phyloP scores from a whole-genome alignment of 768 basidiomycete species.

The Termitomyces sp. region DNA sequence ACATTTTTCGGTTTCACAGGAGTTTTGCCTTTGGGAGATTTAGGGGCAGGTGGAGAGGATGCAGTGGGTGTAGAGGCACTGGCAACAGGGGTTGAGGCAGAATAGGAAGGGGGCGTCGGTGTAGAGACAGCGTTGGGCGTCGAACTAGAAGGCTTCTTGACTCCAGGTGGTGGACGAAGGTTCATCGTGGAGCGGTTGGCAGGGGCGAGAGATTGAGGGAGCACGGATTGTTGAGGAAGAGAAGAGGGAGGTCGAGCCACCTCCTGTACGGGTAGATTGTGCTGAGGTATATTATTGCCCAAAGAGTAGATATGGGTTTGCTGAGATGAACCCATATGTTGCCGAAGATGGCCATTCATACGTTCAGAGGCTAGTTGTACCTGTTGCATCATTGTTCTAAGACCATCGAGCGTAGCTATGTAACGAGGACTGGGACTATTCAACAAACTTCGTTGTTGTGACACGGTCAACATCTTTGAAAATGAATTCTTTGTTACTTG shows the following conservation, averaged over 20 bases:
- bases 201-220: slow-evolving; percentile 14
- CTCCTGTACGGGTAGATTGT: slow-evolving; percentile 5
- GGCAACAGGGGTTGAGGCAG: slow-evolving; percentile 34
- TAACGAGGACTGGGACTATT: slow-evolving; percentile 34
- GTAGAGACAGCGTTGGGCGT: slow-evolving; percentile 22
- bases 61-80: slow-evolving; percentile 50
- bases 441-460: slow-evolving; percentile 36
- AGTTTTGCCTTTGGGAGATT: slow-evolving; percentile 61
- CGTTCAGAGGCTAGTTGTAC: slow-evolving; percentile 12
- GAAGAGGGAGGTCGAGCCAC: slow-evolving; percentile 18
- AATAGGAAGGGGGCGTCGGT: slow-evolving; percentile 39
- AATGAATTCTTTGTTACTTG: slow-evolving; percentile 5
- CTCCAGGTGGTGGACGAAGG: slow-evolving; percentile 20
- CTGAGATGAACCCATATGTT: slow-evolving; percentile 14
- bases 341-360: slow-evolving; percentile 9
- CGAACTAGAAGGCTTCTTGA: slow-evolving; percentile 22
- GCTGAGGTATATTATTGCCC: slow-evolving; percentile 4
- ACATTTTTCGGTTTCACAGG: slow-evolving; percentile 39
- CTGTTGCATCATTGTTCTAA: slow-evolving; percentile 35
- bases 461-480: slow-evolving; percentile 36
- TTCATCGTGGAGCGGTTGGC: slow-evolving; percentile 11
- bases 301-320: slow-evolving; percentile 9
- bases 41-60: slow-evolving; percentile 61
- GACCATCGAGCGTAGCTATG: slow-evolving; percentile 28
- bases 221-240: slow-evolving; percentile 12